A percentile compares a stretch with the other conserved stretches of the same genome.
These are phyloP conservation scores for Angomonas ambiguus DNA, from an alignment of 208 protist genomes.

Conservation along the genomic window DNA sequence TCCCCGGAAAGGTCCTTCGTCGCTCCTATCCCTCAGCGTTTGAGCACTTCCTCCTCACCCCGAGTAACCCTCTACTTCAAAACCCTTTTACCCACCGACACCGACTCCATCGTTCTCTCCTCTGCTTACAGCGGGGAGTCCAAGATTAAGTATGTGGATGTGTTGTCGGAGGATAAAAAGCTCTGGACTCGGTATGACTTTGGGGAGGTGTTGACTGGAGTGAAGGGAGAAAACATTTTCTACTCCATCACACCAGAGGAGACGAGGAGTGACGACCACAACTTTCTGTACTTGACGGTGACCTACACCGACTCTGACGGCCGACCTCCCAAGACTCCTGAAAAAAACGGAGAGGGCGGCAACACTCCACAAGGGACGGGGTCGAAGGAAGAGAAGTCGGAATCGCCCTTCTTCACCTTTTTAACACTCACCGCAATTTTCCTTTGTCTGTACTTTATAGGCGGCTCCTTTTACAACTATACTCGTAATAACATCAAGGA, in stretches of 20 bases:
- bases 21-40: conserved; percentile 14
- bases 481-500: conserved; percentile 36
- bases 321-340: background rate
- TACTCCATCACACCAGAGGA: background rate
- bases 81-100: conserved; percentile 22
- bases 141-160: background rate
- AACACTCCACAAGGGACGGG: background rate
- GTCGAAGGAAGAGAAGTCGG: background rate
- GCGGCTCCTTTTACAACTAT: conserved; percentile 58
- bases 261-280: background rate
- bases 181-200: background rate
- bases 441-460: conserved; percentile 37
- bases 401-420: conserved; percentile 6
- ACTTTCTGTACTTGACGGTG: conserved; percentile 5
- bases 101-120: conserved; percentile 21
- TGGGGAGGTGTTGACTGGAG: conserved; percentile 7
- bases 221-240: background rate
- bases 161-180: conserved; percentile 9
- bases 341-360: background rate
- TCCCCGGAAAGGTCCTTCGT: conserved; percentile 44
- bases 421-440: conserved; percentile 29
- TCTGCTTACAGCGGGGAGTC: background rate
- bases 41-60: background rate
- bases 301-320: background rate
- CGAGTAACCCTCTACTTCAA: conserved; percentile 42